A percentile compares a stretch with the other conserved stretches of the same genome.
Conservation (phyloP, 768 basidiomycete species). For the Pleurotus eryngii region DNA sequence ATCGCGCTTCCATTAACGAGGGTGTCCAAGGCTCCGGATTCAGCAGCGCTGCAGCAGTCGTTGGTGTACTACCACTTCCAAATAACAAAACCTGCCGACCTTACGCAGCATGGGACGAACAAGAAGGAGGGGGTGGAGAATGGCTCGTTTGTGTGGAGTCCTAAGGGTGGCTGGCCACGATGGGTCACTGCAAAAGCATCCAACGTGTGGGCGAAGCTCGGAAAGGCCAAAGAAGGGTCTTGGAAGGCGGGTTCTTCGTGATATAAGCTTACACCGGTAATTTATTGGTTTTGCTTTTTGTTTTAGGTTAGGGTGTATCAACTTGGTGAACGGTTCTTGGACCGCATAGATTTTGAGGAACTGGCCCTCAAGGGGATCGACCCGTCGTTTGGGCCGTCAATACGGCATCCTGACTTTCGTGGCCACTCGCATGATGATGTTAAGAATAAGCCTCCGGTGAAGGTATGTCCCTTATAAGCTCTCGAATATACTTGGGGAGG, state of each 20-base stretch:
- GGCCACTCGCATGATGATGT: constrained; percentile 14
- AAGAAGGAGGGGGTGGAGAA: constrained; percentile 12
- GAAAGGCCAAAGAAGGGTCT: constrained; percentile 56
- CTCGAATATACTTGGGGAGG: not conserved
- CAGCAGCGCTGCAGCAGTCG: constrained; percentile 11
- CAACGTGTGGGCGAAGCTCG: constrained; percentile 63
- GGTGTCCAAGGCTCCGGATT: constrained; percentile 3
- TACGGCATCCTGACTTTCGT: constrained; percentile 23
- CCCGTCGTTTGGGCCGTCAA: constrained; percentile 60
- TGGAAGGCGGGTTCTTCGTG: constrained; percentile 64
- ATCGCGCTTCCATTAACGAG: constrained; percentile 41
- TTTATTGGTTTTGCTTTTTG: not conserved
- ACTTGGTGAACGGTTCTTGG: constrained; percentile 64
- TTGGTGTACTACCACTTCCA: constrained; percentile 47
- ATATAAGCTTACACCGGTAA: constrained; percentile 3
- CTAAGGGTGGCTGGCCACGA: constrained; percentile 42
- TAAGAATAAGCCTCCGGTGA: constrained; percentile 12
- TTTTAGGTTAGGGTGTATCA: constrained; percentile 55
- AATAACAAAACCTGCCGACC: constrained; percentile 18
- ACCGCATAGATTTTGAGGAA: constrained; percentile 80
- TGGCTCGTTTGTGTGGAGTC: constrained; percentile 24
- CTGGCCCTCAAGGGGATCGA: constrained; percentile 71
- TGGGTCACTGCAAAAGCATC: constrained; percentile 51
- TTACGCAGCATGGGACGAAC: constrained; percentile 16
- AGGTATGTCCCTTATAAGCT: not conserved